Conservation (phyloP, 2,329 filamentous ascomycete genomes). For the Exutisphaerella laricina region DNA sequence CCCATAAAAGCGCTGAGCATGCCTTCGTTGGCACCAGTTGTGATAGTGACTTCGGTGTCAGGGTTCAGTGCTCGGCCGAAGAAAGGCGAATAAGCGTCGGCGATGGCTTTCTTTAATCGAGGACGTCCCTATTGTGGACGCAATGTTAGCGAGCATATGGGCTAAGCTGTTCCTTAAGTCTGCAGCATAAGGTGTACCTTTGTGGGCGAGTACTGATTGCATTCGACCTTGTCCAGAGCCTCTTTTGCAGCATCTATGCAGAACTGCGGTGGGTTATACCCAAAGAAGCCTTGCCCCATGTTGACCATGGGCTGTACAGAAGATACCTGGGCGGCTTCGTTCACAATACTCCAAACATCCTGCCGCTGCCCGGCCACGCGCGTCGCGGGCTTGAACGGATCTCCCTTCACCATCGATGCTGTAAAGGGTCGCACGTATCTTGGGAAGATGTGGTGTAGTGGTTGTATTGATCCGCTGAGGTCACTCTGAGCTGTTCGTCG, state of each 20-base stretch:
- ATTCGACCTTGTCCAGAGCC: slow-evolving; percentile 84
- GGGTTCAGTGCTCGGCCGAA: slow-evolving; percentile 79
- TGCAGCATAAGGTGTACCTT: slow-evolving; percentile 48
- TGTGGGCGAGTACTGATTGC: slow-evolving; percentile 97
- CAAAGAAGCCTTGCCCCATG: slow-evolving; percentile 73
- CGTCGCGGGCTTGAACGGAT: slow-evolving; percentile 48
- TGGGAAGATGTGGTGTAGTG: too few relatives aligned
- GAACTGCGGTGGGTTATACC: slow-evolving; percentile 90
- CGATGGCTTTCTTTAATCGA: slow-evolving; percentile 84
- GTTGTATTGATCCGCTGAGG: too few relatives aligned
- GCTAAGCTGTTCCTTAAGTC: neutral
- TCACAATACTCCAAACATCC: slow-evolving; percentile 62
- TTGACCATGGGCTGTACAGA: slow-evolving; percentile 62
- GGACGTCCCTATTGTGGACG: slow-evolving; percentile 62
- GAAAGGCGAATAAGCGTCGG: slow-evolving; percentile 83
- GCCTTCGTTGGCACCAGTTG: slow-evolving; percentile 83
- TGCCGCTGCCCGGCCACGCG: slow-evolving; percentile 51
- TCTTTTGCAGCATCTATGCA: slow-evolving; percentile 87
- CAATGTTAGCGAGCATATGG: slow-evolving; percentile 18
- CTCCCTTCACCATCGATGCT: slow-evolving; percentile 25
- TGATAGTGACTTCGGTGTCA: slow-evolving; percentile 90
- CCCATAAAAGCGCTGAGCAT: slow-evolving; percentile 98
- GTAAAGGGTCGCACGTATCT: slow-evolving; percentile 18
- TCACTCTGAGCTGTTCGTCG: too few relatives aligned
- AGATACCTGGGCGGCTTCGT: slow-evolving; percentile 60